phyloP scores from a whole-genome alignment of 805 yeast genomes.

The Candida silvatica region DNA sequence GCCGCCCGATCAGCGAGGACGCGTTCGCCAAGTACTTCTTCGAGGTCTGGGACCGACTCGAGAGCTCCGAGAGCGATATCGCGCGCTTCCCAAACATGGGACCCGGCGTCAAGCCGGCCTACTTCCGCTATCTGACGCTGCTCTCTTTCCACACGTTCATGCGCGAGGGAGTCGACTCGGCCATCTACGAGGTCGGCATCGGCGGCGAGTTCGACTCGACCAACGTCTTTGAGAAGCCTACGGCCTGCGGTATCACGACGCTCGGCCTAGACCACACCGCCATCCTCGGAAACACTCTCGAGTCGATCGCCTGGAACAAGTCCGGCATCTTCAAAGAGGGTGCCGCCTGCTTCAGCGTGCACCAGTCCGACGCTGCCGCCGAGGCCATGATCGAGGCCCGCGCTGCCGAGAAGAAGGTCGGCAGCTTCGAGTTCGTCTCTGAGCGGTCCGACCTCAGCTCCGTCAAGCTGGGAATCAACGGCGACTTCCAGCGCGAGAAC shows the following conservation, averaged over 20 bases:
- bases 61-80: slow-evolving; percentile 41
- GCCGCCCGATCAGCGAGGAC: slow-evolving; percentile 73
- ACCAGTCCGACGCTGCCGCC: slow-evolving; percentile 39
- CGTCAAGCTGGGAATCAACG: slow-evolving; percentile 64
- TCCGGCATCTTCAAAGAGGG: slow-evolving; percentile 80
- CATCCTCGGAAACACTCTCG: slow-evolving; percentile 80
- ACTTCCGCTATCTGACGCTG: slow-evolving; percentile 84
- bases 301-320: slow-evolving; percentile 92
- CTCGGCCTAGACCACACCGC: slow-evolving; percentile 89
- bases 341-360: slow-evolving; percentile 59
- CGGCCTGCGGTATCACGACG: slow-evolving; percentile 77
- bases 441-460: slow-evolving; percentile 30
- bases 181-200: slow-evolving; percentile 95
- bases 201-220: slow-evolving; percentile 99
- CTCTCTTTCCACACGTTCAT: slow-evolving; percentile 86
- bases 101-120: slow-evolving; percentile 74
- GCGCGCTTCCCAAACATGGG: slow-evolving; percentile 65
- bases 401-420: slow-evolving; percentile 53
- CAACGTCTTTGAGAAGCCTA: slow-evolving; percentile 70
- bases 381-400: slow-evolving; percentile 50
- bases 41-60: slow-evolving; percentile 82
- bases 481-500: slow-evolving; percentile 75
- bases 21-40: slow-evolving; percentile 84
- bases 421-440: slow-evolving; percentile 44
- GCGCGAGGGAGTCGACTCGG: slow-evolving; percentile 85